These are phyloP conservation scores for Misopates orontium DNA, from an alignment of 257 asterid species.

Conservation along the genomic window DNA sequence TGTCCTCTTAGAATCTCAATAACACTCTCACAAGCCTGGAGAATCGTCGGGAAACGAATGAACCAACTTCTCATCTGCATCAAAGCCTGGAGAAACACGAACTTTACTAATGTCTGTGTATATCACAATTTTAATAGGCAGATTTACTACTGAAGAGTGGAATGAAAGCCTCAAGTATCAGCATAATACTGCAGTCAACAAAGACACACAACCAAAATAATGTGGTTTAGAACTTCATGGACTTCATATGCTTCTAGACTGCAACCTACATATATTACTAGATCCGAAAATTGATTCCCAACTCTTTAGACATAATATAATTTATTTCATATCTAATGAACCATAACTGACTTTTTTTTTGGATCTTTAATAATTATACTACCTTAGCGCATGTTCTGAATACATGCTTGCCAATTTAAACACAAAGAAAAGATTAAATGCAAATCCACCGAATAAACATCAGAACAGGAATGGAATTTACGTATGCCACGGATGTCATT, in stretches of 20 bases:
- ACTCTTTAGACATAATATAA: conserved; percentile 1
- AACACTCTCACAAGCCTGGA: conserved; percentile 86
- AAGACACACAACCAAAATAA: not conserved
- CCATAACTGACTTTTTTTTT: conserved; percentile 3
- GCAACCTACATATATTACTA: not conserved
- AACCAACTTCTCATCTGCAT: conserved; percentile 91
- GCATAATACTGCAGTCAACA: conserved; percentile 17
- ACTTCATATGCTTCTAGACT: not conserved
- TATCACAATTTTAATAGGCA: not conserved
- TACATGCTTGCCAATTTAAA: not conserved
- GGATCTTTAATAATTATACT: not conserved
- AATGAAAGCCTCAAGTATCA: conserved; percentile 21
- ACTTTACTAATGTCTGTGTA: conserved; percentile 19
- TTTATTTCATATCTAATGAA: conserved; percentile 23
- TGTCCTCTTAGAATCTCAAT: conserved; percentile 96
- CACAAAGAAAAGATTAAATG: not conserved
- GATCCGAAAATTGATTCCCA: not conserved
- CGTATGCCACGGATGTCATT: conserved; percentile 10
- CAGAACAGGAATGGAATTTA: conserved; percentile 1
- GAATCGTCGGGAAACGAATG: conserved; percentile 84
- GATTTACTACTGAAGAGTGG: conserved; percentile 14
- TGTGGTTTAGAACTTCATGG: not conserved
- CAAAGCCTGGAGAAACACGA: conserved; percentile 61
- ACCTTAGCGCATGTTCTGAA: conserved; percentile 5
- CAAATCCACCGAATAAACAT: not conserved